Conservation (phyloP, 2,329 filamentous ascomycete species). For the Trematosphaeria pertusa region DNA sequence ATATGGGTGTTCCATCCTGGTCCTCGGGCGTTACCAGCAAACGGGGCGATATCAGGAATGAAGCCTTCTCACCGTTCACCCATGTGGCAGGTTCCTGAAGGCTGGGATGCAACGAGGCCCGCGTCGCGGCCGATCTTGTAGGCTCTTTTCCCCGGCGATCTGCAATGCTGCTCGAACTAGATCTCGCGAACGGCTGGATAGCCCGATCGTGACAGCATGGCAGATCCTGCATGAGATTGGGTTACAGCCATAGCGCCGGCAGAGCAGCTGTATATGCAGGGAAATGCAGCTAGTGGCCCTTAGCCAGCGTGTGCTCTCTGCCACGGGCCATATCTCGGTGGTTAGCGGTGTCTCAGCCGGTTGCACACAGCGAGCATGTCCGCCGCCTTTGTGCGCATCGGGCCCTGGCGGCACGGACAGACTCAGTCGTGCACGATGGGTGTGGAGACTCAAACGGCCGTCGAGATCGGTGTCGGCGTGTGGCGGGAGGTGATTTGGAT, state of each 20-base stretch:
- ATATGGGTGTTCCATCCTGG: neutral
- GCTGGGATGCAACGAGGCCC: conserved; percentile 26
- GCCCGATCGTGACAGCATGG: conserved; percentile 35
- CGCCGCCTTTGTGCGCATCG: conserved; percentile 17
- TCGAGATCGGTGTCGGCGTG: conserved; percentile 31
- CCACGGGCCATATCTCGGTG: neutral
- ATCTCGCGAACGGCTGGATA: conserved; percentile 33
- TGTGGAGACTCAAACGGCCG: conserved; percentile 19
- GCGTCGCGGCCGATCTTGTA: conserved; percentile 32
- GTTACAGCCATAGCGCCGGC: conserved; percentile 35
- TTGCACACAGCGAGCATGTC: conserved; percentile 28
- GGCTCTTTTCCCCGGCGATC: conserved; percentile 35
- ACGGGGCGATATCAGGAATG: no score
- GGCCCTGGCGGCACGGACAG: conserved; percentile 18
- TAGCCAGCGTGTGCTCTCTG: conserved; percentile 14
- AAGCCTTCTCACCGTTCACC: no score
- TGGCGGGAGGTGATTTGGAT: conserved; percentile 26
- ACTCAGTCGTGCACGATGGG: conserved; percentile 23
- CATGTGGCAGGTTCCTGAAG: conserved; percentile 24
- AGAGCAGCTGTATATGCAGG: conserved; percentile 36
- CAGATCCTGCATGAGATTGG: conserved; percentile 41
- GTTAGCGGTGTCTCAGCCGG: neutral
- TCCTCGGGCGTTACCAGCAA: neutral
- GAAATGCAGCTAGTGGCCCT: conserved; percentile 21
- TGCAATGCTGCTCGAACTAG: conserved; percentile 33